phyloP scores from a whole-genome alignment of 164 flowering plant species.

The Umbellularia californica region DNA sequence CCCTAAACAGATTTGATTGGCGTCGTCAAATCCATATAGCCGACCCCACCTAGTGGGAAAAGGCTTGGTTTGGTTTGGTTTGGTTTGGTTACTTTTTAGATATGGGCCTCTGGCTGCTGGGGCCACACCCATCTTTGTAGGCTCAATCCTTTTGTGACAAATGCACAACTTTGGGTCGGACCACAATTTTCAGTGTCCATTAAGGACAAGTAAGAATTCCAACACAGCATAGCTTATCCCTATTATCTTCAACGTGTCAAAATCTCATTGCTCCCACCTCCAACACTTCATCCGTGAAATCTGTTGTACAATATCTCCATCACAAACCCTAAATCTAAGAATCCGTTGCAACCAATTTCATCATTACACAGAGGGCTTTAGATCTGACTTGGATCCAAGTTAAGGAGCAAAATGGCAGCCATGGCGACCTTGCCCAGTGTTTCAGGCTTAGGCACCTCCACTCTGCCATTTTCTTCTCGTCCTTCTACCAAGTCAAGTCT shows the following conservation, averaged over 20 bases:
- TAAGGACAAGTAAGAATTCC: too few species aligned
- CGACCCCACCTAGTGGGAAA: too few species aligned
- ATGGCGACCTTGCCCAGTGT: slow-evolving; percentile 11
- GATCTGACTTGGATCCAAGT: not conserved
- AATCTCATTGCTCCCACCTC: not conserved
- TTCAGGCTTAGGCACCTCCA: slow-evolving; percentile 8
- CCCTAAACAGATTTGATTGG: too few species aligned
- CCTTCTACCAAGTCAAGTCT: slow-evolving; percentile 5
- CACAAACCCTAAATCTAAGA: not conserved
- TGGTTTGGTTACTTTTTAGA: too few species aligned
- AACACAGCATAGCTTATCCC: slow-evolving; percentile 8
- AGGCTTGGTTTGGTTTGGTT: too few species aligned
- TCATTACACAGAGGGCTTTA: too few species aligned
- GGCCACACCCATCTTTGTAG: too few species aligned
- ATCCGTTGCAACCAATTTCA: not conserved
- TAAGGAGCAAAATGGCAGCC: not conserved
- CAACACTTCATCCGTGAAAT: slow-evolving; percentile 11
- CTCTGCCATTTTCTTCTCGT: slow-evolving; percentile 4
- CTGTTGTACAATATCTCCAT: not conserved
- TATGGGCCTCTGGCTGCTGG: too few species aligned
- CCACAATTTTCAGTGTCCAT: too few species aligned
- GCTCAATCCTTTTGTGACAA: too few species aligned
- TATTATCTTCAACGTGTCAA: slow-evolving; percentile 5
- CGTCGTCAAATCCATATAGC: too few species aligned
- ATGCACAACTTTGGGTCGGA: too few species aligned